phyloP scores from a whole-genome alignment of 208 protist species.

The Trypanosoma caninum region DNA sequence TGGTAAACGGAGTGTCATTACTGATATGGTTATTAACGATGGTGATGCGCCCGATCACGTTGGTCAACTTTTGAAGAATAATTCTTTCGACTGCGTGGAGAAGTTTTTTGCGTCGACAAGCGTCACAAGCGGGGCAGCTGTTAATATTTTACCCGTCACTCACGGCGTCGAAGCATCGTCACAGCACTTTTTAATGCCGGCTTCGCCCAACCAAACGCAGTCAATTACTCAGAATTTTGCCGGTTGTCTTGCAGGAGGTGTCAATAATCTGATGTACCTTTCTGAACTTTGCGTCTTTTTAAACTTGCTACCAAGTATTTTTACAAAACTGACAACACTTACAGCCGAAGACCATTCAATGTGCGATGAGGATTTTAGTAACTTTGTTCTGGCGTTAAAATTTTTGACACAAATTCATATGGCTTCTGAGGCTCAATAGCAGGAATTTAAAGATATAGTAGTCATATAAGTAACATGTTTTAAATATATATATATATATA shows the following conservation, averaged over 20 bases:
- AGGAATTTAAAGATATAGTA: not conserved
- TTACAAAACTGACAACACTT: constrained; percentile 43
- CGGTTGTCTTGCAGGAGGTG: constrained; percentile 21
- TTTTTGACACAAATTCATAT: constrained; percentile 71
- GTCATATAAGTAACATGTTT: not conserved
- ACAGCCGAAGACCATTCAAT: constrained; percentile 48
- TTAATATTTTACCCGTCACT: constrained; percentile 10
- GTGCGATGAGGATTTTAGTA: constrained; percentile 47
- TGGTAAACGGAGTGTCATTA: too few relatives aligned
- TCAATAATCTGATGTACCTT: constrained; percentile 50
- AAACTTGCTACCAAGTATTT: constrained; percentile 52
- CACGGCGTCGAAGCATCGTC: not conserved
- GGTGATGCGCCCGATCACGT: too few relatives aligned
- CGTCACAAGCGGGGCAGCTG: not conserved
- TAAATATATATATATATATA: constrained; percentile 1
- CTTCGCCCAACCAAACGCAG: not conserved
- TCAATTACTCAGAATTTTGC: not conserved
- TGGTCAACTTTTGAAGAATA: not conserved
- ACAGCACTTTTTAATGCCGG: not conserved
- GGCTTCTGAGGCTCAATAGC: constrained; percentile 52
- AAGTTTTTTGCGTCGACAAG: not conserved
- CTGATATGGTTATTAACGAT: too few relatives aligned
- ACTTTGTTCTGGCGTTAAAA: constrained; percentile 63
- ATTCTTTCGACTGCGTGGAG: not conserved
- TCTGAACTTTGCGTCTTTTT: constrained; percentile 68